Evolutionary conservation across 2,329 filamentous ascomycete genomes (phyloP).

Genomic region (Penicillium italicum): DNA sequence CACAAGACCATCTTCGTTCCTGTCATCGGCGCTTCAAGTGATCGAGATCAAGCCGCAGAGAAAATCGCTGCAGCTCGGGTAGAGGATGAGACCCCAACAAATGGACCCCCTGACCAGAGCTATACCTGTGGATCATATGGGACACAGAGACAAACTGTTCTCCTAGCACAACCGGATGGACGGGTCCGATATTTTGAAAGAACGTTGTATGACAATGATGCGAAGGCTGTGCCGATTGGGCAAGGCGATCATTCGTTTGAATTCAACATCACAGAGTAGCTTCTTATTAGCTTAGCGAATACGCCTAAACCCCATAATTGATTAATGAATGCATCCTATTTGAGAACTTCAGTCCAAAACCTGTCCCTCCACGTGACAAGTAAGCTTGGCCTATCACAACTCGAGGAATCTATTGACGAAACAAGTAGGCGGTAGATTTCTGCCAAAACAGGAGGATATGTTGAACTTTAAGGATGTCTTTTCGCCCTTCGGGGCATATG

Average conservation of each 20-base stretch:
- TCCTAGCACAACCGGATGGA: conserved; percentile 55
- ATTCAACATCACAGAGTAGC: conserved; percentile 24
- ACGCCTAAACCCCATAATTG: background rate
- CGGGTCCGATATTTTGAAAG: conserved; percentile 60
- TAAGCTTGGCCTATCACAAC: background rate
- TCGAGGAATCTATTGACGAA: accelerated
- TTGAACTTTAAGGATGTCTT: conserved; percentile 6
- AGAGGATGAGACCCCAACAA: conserved; percentile 21
- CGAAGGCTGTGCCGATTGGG: conserved; percentile 44
- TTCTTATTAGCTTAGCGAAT: background rate
- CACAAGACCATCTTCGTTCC: conserved; percentile 61
- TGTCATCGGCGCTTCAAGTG: conserved; percentile 48
- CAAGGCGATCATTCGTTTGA: conserved; percentile 47
- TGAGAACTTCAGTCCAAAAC: background rate
- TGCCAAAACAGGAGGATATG: conserved; percentile 16
- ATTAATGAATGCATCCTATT: background rate
- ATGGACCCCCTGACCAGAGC: conserved; percentile 26
- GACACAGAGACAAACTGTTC: conserved; percentile 61
- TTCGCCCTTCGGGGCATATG: conserved; percentile 51
- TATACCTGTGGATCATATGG: conserved; percentile 55
- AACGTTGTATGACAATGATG: conserved; percentile 56
- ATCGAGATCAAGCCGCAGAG: conserved; percentile 35
- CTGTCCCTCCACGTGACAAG: background rate
- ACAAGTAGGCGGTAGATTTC: conserved; percentile 1
- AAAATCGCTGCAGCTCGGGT: conserved; percentile 33